These are phyloP conservation scores for Pulveroboletus ravenelii DNA, from an alignment of 768 basidiomycete species.

Conservation along the genomic window DNA sequence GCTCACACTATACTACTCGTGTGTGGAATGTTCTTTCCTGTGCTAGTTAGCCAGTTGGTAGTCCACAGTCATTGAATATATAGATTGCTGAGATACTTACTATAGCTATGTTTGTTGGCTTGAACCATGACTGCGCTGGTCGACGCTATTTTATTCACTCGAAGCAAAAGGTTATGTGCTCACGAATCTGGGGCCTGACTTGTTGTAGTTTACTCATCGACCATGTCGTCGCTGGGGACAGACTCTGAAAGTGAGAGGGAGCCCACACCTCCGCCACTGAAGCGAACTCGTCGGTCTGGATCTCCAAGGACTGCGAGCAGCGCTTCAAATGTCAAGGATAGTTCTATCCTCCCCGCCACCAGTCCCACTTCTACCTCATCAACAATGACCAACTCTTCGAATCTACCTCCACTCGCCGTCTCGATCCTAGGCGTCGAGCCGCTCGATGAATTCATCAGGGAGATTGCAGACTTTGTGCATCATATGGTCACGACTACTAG, in stretches of 20 bases:
- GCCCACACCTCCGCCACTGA: slow-evolving; percentile 29
- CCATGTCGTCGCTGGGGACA: slow-evolving; percentile 28
- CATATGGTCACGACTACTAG: slow-evolving; percentile 58
- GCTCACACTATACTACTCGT: slow-evolving; percentile 51
- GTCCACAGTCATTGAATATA: slow-evolving; percentile 50
- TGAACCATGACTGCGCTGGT: not conserved
- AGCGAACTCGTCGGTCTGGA: slow-evolving; percentile 36
- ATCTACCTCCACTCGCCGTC: slow-evolving; percentile 61
- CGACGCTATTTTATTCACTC: not conserved
- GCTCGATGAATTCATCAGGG: slow-evolving; percentile 87
- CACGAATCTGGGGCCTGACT: not conserved
- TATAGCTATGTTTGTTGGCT: not conserved
- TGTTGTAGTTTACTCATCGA: slow-evolving; percentile 7
- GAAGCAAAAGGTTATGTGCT: slow-evolving; percentile 2
- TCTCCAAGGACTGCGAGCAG: slow-evolving; percentile 24
- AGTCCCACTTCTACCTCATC: slow-evolving; percentile 13
- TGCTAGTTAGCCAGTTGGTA: slow-evolving; percentile 52
- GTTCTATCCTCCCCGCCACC: slow-evolving; percentile 5
- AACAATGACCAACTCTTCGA: slow-evolving; percentile 24
- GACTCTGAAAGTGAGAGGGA: slow-evolving; percentile 27
- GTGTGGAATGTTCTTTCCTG: slow-evolving; percentile 68
- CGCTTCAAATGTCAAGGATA: slow-evolving; percentile 22
- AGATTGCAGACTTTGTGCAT: slow-evolving; percentile 85
- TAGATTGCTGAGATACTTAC: not conserved
- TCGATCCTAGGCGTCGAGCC: slow-evolving; percentile 89